phyloP scores from a whole-genome alignment of 2,329 filamentous ascomycete genomes.

The Colletotrichum lindemuthianum region DNA sequence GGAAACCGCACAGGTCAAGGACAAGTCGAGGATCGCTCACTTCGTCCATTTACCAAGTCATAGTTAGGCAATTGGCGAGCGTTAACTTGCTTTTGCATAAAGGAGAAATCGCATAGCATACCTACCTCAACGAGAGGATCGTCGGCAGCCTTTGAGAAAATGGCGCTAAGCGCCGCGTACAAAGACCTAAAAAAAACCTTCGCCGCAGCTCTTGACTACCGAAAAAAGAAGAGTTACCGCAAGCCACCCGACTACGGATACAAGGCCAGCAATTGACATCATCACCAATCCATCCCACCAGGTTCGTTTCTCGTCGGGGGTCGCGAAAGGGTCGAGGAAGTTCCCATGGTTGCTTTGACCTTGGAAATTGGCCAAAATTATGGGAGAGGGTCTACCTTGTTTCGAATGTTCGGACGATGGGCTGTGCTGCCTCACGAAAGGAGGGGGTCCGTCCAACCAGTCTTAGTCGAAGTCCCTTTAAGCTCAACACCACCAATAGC shows the following conservation, averaged over 20 bases:
- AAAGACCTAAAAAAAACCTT: not conserved
- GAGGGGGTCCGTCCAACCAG: conserved; percentile 22
- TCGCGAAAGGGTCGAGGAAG: conserved; percentile 19
- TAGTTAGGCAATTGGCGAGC: not conserved
- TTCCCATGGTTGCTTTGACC: conserved; percentile 24
- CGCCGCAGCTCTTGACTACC: not conserved
- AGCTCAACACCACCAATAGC: conserved; percentile 25
- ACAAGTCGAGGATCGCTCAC: not conserved
- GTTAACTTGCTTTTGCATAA: conserved; percentile 13
- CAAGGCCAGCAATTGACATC: conserved; percentile 28
- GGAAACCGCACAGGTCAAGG: not conserved
- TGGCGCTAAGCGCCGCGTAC: not conserved
- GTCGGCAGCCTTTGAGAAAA: not conserved
- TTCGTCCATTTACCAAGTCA: not conserved
- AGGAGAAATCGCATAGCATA: conserved; percentile 14
- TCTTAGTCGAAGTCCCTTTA: conserved; percentile 33
- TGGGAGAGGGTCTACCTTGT: conserved; percentile 24
- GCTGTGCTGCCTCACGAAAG: conserved; percentile 33
- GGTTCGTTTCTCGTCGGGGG: not conserved
- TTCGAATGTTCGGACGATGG: conserved; percentile 35
- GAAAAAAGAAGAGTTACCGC: no score
- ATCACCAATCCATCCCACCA: not conserved
- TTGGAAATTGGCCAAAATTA: conserved; percentile 20
- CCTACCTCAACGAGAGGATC: not conserved
- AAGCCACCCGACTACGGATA: not conserved